phyloP scores from a whole-genome alignment of 2,329 filamentous ascomycete species.

The Aspergillus alliaceus region DNA sequence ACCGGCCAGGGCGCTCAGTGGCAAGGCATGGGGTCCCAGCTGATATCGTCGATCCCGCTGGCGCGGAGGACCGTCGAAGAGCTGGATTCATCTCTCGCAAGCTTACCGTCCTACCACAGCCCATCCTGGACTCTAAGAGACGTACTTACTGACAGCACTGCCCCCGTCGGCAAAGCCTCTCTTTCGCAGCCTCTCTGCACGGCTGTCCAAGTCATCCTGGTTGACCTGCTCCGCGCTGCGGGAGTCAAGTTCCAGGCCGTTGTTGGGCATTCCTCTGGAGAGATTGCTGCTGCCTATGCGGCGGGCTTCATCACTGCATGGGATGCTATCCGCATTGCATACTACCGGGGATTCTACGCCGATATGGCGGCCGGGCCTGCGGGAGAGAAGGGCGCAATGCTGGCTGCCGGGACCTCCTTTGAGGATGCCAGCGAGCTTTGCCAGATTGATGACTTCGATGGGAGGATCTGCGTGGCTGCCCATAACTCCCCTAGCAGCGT shows the following conservation, averaged over 20 bases:
- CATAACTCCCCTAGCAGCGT: conserved; percentile 38
- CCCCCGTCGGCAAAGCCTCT: no score
- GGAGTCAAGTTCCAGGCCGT: conserved; percentile 35
- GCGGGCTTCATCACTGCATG: conserved; percentile 40
- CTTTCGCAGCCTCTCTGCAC: conserved; percentile 17
- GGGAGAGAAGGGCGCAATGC: conserved; percentile 52
- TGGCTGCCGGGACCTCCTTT: conserved; percentile 42
- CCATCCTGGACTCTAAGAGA: no score
- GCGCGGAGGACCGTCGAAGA: no score
- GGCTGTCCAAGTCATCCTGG: conserved; percentile 22
- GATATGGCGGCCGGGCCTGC: conserved; percentile 15
- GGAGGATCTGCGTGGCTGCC: conserved; percentile 27
- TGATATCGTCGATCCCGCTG: no score
- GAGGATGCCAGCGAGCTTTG: conserved; percentile 31
- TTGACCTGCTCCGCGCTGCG: conserved; percentile 17
- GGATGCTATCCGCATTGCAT: conserved; percentile 47
- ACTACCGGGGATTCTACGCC: conserved; percentile 41
- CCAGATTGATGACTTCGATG: no score
- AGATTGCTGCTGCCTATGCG: conserved; percentile 52
- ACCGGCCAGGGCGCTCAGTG: conserved; percentile 22
- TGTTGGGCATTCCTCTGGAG: conserved; percentile 51
- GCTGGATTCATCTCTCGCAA: no score
- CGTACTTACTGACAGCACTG: no score
- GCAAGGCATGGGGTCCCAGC: conserved; percentile 13
- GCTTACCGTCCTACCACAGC: no score